Percentiles rank a stretch among this genome's conserved stretches.
phyloP scores from a whole-genome alignment of 371 early-diverging fungal genomes.

The Mucor piriformis region DNA sequence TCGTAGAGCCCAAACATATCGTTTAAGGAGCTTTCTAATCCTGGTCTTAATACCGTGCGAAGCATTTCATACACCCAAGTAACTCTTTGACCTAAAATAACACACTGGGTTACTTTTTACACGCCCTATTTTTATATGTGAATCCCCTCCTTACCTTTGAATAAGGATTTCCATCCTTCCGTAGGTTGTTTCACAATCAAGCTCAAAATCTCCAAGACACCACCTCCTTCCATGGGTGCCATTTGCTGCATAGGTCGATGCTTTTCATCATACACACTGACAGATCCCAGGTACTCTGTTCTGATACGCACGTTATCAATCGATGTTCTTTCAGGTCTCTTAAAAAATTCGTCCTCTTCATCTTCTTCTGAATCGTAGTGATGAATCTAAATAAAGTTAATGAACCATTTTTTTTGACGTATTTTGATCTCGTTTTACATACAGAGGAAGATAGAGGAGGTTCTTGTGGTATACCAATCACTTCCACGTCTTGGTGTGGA shows the following conservation, averaged over 20 bases:
- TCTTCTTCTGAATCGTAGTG: slow-evolving; percentile 20
- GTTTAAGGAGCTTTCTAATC: slow-evolving; percentile 72
- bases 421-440: too few species aligned
- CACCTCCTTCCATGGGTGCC: slow-evolving; percentile 64
- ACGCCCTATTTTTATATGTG: neutral
- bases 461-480: slow-evolving; percentile 22
- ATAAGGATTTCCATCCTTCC: slow-evolving; percentile 67
- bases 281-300: slow-evolving; percentile 28
- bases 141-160: slow-evolving; percentile 55
- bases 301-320: slow-evolving; percentile 22
- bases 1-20: slow-evolving; percentile 80
- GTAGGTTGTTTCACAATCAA: slow-evolving; percentile 58
- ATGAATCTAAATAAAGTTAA: slow-evolving; percentile 3
- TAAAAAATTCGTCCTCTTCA: slow-evolving; percentile 43
- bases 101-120: slow-evolving; percentile 6
- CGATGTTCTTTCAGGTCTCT: slow-evolving; percentile 23
- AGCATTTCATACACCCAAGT: slow-evolving; percentile 77
- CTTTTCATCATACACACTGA: slow-evolving; percentile 59
- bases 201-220: slow-evolving; percentile 56
- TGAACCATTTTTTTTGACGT: neutral
- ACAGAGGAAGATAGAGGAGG: slow-evolving; percentile 3
- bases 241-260: slow-evolving; percentile 63
- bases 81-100: slow-evolving; percentile 63
- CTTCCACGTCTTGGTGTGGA: slow-evolving; percentile 58
- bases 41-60: slow-evolving; percentile 71